These are phyloP conservation scores for Centella asiatica DNA, from an alignment of 129 eudicot genomes.

Conservation along the genomic window DNA sequence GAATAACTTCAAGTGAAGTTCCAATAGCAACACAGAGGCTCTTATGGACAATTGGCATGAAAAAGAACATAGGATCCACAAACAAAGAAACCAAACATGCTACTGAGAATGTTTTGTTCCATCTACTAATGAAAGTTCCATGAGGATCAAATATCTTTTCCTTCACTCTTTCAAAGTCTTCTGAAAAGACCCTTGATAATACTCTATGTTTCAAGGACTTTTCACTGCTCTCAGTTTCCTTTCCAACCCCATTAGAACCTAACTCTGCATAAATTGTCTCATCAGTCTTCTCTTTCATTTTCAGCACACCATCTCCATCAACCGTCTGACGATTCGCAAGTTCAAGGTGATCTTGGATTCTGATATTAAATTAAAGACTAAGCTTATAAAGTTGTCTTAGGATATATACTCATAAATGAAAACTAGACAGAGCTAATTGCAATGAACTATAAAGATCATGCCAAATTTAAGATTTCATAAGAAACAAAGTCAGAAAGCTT, in stretches of 20 bases:
- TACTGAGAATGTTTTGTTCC: slow-evolving; percentile 74
- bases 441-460: too few relatives aligned
- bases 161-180: slow-evolving; percentile 71
- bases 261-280: slow-evolving; percentile 34
- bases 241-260: slow-evolving; percentile 27
- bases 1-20: slow-evolving; percentile 45
- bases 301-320: slow-evolving; percentile 32
- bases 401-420: too few relatives aligned
- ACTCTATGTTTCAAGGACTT: slow-evolving; percentile 59
- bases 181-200: slow-evolving; percentile 82
- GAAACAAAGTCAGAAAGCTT: too few relatives aligned
- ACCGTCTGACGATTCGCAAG: slow-evolving; percentile 18
- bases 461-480: too few relatives aligned
- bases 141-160: slow-evolving; percentile 76
- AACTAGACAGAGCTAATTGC: too few relatives aligned
- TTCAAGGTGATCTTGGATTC: slow-evolving; percentile 50
- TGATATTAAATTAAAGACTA: slow-evolving; percentile 10
- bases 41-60: slow-evolving; percentile 44
- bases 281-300: slow-evolving; percentile 47
- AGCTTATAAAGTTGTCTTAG: too few relatives aligned
- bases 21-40: slow-evolving; percentile 45
- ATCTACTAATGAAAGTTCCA: slow-evolving; percentile 48
- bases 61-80: slow-evolving; percentile 88
- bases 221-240: slow-evolving; percentile 14
- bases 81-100: slow-evolving; percentile 80